Percentiles rank a stretch among this genome's conserved stretches.
phyloP scores from a whole-genome alignment of 2,329 filamentous ascomycete species.

The Cryphonectria carpinicola region DNA sequence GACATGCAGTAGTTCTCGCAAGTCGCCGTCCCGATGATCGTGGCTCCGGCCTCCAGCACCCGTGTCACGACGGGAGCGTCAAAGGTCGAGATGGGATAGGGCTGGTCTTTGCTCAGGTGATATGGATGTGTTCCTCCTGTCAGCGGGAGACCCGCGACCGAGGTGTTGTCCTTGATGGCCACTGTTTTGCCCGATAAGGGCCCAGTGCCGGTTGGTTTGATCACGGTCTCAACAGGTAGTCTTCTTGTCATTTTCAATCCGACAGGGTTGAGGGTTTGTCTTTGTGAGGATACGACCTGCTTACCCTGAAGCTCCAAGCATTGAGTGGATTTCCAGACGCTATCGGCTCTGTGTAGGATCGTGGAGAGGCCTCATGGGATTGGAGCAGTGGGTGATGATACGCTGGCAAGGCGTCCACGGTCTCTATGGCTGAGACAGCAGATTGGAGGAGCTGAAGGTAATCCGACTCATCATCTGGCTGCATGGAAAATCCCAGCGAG shows the following conservation, averaged over 20 bases:
- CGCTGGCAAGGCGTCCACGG: slow-evolving; percentile 21
- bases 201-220: slow-evolving; percentile 17
- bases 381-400: slow-evolving; percentile 18
- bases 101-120: slow-evolving; percentile 24
- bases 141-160: slow-evolving; percentile 29
- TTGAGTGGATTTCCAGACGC: slow-evolving; percentile 22
- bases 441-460: slow-evolving; percentile 22
- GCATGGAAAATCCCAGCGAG: slow-evolving; percentile 21
- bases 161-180: slow-evolving; percentile 32
- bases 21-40: slow-evolving; percentile 30
- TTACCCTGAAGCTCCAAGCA: slow-evolving; percentile 25
- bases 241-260: background rate
- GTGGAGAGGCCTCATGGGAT: background rate
- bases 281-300: background rate
- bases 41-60: slow-evolving; percentile 28
- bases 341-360: slow-evolving; percentile 16
- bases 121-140: slow-evolving; percentile 30
- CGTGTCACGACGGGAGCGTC: slow-evolving; percentile 29
- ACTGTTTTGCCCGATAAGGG: slow-evolving; percentile 29
- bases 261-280: background rate
- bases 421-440: slow-evolving; percentile 20
- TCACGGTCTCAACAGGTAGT: slow-evolving; percentile 7
- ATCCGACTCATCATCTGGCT: slow-evolving; percentile 22
- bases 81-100: slow-evolving; percentile 29
- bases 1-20: slow-evolving; percentile 33